Percentiles rank a stretch among this genome's conserved stretches.
These are phyloP conservation scores for Solioccasus polychromus DNA, from an alignment of 768 basidiomycete genomes.

Conservation along the genomic window DNA sequence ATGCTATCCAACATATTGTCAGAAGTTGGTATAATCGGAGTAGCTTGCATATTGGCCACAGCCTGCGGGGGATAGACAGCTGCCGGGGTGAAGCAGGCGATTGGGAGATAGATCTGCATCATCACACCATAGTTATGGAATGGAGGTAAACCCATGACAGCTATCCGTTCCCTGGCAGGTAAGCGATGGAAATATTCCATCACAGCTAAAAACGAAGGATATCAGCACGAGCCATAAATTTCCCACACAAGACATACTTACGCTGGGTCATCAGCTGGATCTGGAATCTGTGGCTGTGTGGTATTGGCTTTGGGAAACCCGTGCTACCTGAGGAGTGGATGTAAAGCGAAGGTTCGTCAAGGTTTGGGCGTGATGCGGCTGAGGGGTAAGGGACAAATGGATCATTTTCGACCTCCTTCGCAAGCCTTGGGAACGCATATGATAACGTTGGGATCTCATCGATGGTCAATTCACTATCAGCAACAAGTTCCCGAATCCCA, in stretches of 20 bases:
- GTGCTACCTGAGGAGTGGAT: conserved; percentile 37
- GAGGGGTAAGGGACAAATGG: conserved; percentile 11
- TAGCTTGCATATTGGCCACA: neutral
- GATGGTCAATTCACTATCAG: neutral
- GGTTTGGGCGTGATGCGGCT: conserved; percentile 1
- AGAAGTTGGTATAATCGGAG: conserved; percentile 15
- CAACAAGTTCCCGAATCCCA: conserved; percentile 1
- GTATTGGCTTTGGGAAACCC: conserved; percentile 44
- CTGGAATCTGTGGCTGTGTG: conserved; percentile 30
- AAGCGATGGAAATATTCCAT: neutral
- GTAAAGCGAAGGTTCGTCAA: conserved; percentile 15
- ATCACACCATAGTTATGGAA: conserved; percentile 39
- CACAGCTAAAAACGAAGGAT: neutral
- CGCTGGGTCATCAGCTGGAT: conserved; percentile 34
- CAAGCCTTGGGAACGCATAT: conserved; percentile 37
- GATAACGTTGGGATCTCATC: conserved; percentile 16
- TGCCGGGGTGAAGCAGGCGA: conserved; percentile 27
- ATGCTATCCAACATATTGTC: conserved; percentile 18
- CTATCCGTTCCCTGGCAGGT: conserved; percentile 9
- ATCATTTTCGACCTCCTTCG: conserved; percentile 20
- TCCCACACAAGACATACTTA: conserved; percentile 15
- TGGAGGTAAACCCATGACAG: conserved; percentile 34
- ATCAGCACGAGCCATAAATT: neutral
- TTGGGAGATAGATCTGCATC: conserved; percentile 29
- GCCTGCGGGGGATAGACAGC: conserved; percentile 33